These are phyloP conservation scores for Eucalyptus sideroxylon DNA, from an alignment of 345 rosid genomes.

Conservation along the genomic window DNA sequence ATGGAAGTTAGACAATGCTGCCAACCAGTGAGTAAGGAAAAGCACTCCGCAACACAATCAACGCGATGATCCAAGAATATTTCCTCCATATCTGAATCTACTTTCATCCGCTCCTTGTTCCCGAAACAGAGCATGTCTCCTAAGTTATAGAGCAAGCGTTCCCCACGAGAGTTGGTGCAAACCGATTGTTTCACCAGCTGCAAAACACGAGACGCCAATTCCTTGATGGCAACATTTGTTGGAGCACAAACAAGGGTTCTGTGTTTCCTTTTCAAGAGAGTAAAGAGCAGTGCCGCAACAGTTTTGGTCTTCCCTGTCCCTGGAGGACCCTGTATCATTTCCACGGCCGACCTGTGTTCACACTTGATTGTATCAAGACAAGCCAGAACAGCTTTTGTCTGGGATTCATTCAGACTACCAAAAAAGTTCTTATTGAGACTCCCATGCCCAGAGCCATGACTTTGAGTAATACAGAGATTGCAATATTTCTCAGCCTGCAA, in stretches of 20 bases:
- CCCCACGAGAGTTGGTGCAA: not conserved
- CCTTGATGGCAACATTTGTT: constrained; percentile 2
- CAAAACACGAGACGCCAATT: constrained; percentile 6
- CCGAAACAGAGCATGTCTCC: constrained; percentile 13
- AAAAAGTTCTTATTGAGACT: not conserved
- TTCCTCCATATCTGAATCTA: not conserved
- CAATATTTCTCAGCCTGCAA: not conserved
- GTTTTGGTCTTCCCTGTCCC: constrained; percentile 14
- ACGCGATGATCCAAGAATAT: constrained; percentile 10
- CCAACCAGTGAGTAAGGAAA: constrained; percentile 4
- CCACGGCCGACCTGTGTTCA: not conserved
- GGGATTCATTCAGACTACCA: constrained; percentile 3
- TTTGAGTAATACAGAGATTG: not conserved
- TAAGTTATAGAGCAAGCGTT: not conserved
- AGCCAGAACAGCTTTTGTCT: not conserved
- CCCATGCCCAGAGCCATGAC: not conserved
- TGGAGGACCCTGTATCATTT: constrained; percentile 15
- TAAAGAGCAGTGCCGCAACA: not conserved
- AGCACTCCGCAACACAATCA: not conserved
- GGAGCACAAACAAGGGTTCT: constrained; percentile 11
- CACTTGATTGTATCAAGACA: not conserved
- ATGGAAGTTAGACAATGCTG: not conserved
- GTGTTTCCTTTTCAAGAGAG: not conserved
- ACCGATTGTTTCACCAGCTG: not conserved
- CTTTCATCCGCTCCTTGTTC: not conserved